Conservation (phyloP, 257 asterid genomes). For the Eustoma russellianum region DNA sequence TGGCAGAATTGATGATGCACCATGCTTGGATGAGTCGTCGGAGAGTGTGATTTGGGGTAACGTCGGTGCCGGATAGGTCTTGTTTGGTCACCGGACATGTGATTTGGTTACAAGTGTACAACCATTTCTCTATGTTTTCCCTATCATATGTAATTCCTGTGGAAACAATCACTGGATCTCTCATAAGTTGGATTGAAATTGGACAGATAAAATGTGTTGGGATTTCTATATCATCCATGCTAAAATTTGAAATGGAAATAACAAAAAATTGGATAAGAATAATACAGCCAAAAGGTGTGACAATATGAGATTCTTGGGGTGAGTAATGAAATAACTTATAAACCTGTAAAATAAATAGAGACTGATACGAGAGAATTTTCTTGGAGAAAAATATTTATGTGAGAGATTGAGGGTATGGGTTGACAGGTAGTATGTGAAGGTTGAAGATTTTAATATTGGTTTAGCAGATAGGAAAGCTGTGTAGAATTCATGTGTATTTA, state of each 20-base stretch:
- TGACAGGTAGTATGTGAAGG: neutral
- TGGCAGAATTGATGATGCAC: conserved; percentile 54
- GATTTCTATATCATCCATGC: conserved; percentile 31
- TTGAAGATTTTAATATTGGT: conserved; percentile 2
- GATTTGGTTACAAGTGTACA: conserved; percentile 31
- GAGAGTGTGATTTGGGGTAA: conserved; percentile 72
- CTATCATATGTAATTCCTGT: conserved; percentile 86
- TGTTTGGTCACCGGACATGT: conserved; percentile 63
- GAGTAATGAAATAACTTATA: neutral
- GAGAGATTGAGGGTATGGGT: neutral
- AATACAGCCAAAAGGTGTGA: too few relatives aligned
- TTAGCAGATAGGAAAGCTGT: neutral
- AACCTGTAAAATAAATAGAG: too few relatives aligned
- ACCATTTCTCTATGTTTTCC: conserved; percentile 55
- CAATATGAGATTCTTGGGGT: neutral
- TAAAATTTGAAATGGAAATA: neutral
- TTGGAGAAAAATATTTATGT: too few relatives aligned
- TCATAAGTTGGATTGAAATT: conserved; percentile 75
- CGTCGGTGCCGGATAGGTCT: conserved; percentile 21
- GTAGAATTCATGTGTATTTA: neutral
- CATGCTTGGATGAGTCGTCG: conserved; percentile 61
- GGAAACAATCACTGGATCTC: conserved; percentile 57
- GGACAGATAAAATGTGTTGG: conserved; percentile 69
- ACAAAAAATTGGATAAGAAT: neutral
- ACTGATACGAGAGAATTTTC: neutral